A percentile compares a stretch with the other conserved stretches of the same genome.
Evolutionary conservation across 2,329 filamentous ascomycete species (phyloP).

Genomic region (Xylariaceae sp.): DNA sequence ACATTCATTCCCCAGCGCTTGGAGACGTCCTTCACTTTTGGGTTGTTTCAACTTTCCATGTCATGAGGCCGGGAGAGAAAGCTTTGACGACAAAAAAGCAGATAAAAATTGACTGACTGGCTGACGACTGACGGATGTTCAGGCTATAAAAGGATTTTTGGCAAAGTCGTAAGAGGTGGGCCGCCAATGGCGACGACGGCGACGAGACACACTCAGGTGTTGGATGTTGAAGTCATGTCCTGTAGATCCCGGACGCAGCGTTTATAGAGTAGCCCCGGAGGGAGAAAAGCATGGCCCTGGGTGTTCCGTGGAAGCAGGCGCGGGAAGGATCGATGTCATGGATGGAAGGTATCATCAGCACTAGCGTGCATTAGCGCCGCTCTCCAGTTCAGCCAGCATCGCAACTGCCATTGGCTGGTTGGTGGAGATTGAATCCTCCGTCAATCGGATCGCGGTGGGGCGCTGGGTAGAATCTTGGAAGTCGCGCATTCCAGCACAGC

Average conservation of each 20-base stretch:
- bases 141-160: no score
- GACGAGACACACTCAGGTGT: neutral
- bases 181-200: neutral
- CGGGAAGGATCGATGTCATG: neutral
- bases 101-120: no score
- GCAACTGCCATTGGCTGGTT: neutral
- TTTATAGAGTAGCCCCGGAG: neutral
- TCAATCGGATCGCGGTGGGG: neutral
- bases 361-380: neutral
- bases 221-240: neutral
- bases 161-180: no score
- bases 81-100: no score
- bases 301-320: no score
- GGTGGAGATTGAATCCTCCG: conserved; percentile 15
- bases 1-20: no score
- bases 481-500: neutral
- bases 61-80: no score
- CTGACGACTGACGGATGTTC: no score
- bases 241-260: neutral
- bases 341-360: neutral
- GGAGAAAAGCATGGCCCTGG: no score
- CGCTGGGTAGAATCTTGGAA: neutral
- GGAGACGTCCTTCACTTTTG: no score
- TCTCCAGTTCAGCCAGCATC: neutral
- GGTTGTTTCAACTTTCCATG: no score